Conservation (phyloP, 495 filamentous ascomycete species). For the Xylaria cubensis region DNA sequence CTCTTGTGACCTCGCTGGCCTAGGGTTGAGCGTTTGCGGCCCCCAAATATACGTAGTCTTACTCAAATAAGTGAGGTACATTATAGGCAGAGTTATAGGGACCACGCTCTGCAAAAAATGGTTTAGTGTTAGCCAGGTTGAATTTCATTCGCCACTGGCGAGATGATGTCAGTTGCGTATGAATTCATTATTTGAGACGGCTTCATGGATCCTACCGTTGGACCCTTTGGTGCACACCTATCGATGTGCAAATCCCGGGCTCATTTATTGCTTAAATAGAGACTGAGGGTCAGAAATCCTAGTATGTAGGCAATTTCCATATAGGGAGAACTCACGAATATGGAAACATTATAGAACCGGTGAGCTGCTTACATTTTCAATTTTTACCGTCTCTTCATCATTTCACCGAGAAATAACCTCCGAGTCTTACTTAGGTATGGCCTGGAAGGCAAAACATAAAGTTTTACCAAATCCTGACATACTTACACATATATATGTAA, state of each 20-base stretch:
- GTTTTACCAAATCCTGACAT: too few species aligned
- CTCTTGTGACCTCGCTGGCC: not conserved
- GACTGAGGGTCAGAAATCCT: not conserved
- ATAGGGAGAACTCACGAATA: not conserved
- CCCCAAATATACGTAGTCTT: not conserved
- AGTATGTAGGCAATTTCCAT: not conserved
- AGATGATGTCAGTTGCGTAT: too few species aligned
- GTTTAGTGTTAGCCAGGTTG: too few species aligned
- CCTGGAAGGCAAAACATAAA: not conserved
- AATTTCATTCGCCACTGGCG: too few species aligned
- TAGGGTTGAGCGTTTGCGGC: not conserved
- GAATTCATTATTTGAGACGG: too few species aligned
- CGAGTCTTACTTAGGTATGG: not conserved
- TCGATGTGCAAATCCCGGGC: not conserved
- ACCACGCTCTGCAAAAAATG: too few species aligned
- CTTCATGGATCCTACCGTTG: too few species aligned
- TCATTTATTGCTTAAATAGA: not conserved
- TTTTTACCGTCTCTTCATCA: not conserved
- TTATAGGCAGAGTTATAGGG: too few species aligned
- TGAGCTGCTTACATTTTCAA: not conserved
- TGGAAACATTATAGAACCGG: not conserved
- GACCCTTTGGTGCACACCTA: too few species aligned
- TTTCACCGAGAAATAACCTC: not conserved
- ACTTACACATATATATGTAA: too few species aligned
- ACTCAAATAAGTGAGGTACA: not conserved